Conservation (phyloP, 805 yeast genomes). For the Wickerhamiella hasegawae region DNA sequence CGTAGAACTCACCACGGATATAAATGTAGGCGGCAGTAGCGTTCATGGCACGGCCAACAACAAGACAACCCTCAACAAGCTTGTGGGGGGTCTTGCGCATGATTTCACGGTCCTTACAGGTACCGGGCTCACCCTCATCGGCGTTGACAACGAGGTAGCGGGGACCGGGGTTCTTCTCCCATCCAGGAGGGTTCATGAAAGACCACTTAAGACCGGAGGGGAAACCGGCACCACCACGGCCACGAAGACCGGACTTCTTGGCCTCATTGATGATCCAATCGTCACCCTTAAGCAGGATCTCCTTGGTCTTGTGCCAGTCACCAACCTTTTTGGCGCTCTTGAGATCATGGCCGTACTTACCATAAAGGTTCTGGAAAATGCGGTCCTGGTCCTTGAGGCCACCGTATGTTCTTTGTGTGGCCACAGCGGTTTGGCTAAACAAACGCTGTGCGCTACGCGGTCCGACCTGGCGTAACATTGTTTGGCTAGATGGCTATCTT, state of each 20-base stretch:
- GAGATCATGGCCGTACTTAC: constrained; percentile 57
- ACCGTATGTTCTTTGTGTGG: constrained; percentile 29
- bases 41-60: constrained; percentile 85
- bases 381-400: constrained; percentile 73
- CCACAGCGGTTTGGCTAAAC: constrained; percentile 22
- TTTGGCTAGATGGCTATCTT: too few species aligned
- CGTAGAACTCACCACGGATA: constrained; percentile 80
- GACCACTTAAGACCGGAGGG: constrained; percentile 88
- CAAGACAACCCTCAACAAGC: constrained; percentile 78
- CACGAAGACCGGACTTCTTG: constrained; percentile 72
- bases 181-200: constrained; percentile 88
- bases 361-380: constrained; percentile 72
- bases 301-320: constrained; percentile 87
- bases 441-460: too few species aligned
- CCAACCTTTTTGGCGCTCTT: constrained; percentile 66
- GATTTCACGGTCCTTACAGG: constrained; percentile 85
- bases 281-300: constrained; percentile 67
- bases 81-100: constrained; percentile 85
- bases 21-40: constrained; percentile 86
- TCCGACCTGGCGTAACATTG: too few species aligned
- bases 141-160: constrained; percentile 81
- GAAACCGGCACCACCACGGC: constrained; percentile 91
- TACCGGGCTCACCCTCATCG: constrained; percentile 92
- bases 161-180: constrained; percentile 86
- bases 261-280: constrained; percentile 81